Base-by-base conservation (phyloP, 805 yeast genomes). In the Kuraishia cidri region DNA sequence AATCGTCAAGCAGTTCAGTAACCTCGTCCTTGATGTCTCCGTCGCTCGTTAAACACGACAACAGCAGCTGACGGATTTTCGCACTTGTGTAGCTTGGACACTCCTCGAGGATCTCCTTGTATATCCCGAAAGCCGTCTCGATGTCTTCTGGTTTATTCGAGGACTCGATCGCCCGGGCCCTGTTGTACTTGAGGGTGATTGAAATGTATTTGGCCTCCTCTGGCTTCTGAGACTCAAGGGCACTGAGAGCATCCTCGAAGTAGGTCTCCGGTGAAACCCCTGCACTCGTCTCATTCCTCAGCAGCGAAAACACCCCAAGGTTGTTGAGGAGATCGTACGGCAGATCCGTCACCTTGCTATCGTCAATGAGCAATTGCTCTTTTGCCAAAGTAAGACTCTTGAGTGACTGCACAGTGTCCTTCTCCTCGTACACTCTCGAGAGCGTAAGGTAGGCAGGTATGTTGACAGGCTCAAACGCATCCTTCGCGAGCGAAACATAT, bases 31-130 rank as follows among this genome's bases (percentile, higher is more conserved):
- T 72, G 6, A 79, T 61, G 17, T 66, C 65, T 17, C 63, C 62
- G 32, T 69, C 65, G 12, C 65, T 58, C 2, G 71, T 62, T 21
- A 76, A 54, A 31, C 75, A 66, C 30, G 76, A 70, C 40, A 83
- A 56, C 42, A 77, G 78, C 26, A 85, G 62, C 32, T 73, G 60
- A 46, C 97, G 73, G 37, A 87, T 64, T 45, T 72, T 76, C 2
- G 95, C 94, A 34, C 82, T 75, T 17, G 78, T 62, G 48, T 87
- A 85, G 18, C 69, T 63, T 20, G 96, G 94, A 42, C 76, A 70
- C 24, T 60, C 58, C 3, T 60, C 56, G 23, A 83, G 56, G n/a
- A 85, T 66, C 1, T 60, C 53, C 18, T 69, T 55, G 55, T 92
- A 92, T 20, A 62, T 48, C 12, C 41, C 19, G 44, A 50, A 39